Evolutionary conservation across 805 yeast genomes (phyloP), one percentile per base, ranked within the genome.

Genomic region (Ogataea nonfermentans): DNA sequence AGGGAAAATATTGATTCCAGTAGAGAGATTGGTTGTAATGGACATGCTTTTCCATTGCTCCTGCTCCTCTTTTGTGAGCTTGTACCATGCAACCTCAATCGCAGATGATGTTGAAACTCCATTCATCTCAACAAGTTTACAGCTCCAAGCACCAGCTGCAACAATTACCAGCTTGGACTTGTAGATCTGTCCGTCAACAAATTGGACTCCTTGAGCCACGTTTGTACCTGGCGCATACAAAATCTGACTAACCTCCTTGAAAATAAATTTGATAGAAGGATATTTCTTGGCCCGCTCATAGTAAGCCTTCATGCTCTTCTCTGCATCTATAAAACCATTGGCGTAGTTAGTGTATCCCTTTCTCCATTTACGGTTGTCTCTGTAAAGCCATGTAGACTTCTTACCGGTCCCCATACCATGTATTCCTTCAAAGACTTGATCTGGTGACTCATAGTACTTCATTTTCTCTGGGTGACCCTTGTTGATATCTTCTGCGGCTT

Each of bases 71-170:
- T 37, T 25, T 3, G 56, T 48, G 8, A 53, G 33, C 25, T 52
- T 52, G 26, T 31, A 46, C 58, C 59, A 55, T 4, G 51, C 57
- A 29, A 55, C 59, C 32, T 53, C 59, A 29, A 55, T 49, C 3
- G 58, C 56, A 5, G 47, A 31, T 3, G 49, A 39, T 9, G 38
- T 31, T 16, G 47, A 37, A 15, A 53, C 24, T 4, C 43, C 46
- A 24, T 53, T 44, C 11, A 53, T 26, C 26, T 53, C 41, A 13
- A 55, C 56, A 10, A 55, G 35, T 22, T 52, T 52, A 23, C 49
- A 45, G 35, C 57, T 55, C 58, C 59, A 55, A 3, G 59, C 56
- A 13, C 59, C 59, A 4, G 57, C 57, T 15, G 58, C 54, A 9
- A 53, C 50, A 26, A 55, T 39, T 7, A 53, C 55, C 24, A 53